Conservation (phyloP, 495 filamentous ascomycete species). For the Aspergillus carlsbadensis region DNA sequence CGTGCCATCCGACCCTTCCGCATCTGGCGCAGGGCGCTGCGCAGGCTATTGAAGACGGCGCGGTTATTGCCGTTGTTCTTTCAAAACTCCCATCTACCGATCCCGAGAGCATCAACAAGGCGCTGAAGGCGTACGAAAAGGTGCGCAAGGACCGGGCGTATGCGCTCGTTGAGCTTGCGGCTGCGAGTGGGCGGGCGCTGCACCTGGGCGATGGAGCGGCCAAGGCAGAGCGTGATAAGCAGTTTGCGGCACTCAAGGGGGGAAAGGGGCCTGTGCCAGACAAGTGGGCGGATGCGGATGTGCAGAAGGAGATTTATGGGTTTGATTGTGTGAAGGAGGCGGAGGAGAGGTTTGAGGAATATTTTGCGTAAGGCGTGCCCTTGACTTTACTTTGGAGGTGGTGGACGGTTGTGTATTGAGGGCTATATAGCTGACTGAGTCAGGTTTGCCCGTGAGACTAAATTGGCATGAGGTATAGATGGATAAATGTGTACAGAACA, state of each 20-base stretch:
- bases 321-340: slow-evolving; percentile 64
- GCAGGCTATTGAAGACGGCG: slow-evolving; percentile 81
- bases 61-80: slow-evolving; percentile 67
- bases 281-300: slow-evolving; percentile 79
- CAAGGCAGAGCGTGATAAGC: slow-evolving; percentile 71
- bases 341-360: slow-evolving; percentile 58
- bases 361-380: slow-evolving; percentile 52
- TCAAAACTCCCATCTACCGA: slow-evolving; percentile 50
- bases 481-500: slow-evolving; percentile 3
- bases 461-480: slow-evolving; percentile 8
- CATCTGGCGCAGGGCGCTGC: slow-evolving; percentile 79
- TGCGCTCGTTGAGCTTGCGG: slow-evolving; percentile 68
- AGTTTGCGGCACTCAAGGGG: slow-evolving; percentile 61
- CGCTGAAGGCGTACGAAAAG: slow-evolving; percentile 69
- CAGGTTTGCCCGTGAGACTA: slow-evolving; percentile 6
- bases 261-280: slow-evolving; percentile 64
- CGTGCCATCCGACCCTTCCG: slow-evolving; percentile 77
- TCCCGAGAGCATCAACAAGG: slow-evolving; percentile 58
- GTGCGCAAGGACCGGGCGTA: slow-evolving; percentile 70
- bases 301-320: slow-evolving; percentile 75
- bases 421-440: slow-evolving; percentile 2
- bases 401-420: not conserved
- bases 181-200: slow-evolving; percentile 61
- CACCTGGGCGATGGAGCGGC: slow-evolving; percentile 74
- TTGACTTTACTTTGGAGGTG: slow-evolving; percentile 11